Evolutionary conservation across 169 alveolate genomes (phyloP).

Genomic region (Theileria annulata): DNA sequence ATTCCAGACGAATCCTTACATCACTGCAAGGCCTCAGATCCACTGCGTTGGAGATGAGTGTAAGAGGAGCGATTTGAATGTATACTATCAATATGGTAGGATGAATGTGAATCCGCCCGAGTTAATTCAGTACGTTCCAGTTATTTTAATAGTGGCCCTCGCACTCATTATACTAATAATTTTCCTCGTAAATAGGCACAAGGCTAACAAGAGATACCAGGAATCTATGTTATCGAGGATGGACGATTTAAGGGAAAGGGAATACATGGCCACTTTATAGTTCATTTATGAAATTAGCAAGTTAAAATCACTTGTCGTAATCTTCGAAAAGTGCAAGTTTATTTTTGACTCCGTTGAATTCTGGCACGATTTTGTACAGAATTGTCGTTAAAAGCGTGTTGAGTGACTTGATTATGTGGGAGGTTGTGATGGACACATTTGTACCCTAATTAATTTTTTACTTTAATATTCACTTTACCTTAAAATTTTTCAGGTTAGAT

Average conservation of each 20-base stretch:
- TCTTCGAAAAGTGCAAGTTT: conserved; percentile 27
- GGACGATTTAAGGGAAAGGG: conserved; percentile 9
- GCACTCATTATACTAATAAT: conserved; percentile 1
- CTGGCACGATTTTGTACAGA: conserved; percentile 57
- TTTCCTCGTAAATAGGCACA: conserved; percentile 14
- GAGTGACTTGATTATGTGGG: conserved; percentile 23
- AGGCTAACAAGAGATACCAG: conserved; percentile 9
- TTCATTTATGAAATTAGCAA: too few species aligned
- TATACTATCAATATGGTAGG: conserved; percentile 21
- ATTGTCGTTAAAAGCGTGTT: conserved; percentile 43
- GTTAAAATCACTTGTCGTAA: background rate
- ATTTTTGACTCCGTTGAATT: conserved; percentile 34
- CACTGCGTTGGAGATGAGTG: conserved; percentile 35
- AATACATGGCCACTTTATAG: background rate
- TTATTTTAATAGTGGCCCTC: background rate
- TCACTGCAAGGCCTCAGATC: conserved; percentile 28
- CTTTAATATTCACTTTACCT: conserved; percentile 1
- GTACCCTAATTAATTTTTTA: conserved; percentile 7
- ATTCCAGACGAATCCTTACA: conserved; percentile 37
- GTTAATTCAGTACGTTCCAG: conserved; percentile 14
- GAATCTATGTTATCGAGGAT: conserved; percentile 21
- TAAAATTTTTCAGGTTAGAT: conserved; percentile 1
- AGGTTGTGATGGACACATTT: conserved; percentile 3
- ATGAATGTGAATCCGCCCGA: conserved; percentile 1
- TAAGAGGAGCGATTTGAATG: conserved; percentile 11